Evolutionary conservation across 176 grass and related monocot genomes (phyloP).

Genomic region (Juncus inflexus): DNA sequence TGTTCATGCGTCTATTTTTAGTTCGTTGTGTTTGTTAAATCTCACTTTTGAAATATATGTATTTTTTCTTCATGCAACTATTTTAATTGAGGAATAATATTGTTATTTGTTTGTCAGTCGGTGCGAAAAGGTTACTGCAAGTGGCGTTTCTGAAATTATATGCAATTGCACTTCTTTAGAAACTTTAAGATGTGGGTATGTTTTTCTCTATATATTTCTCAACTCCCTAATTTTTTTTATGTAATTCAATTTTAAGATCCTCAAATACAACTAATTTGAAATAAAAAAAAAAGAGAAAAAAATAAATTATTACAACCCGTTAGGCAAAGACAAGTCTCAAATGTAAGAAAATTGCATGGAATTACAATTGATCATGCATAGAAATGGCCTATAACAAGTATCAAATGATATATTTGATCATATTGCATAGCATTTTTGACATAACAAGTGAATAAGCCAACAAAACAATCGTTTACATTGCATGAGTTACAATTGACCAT

Average conservation of each 20-base stretch:
- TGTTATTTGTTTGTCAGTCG: slow-evolving; percentile 42
- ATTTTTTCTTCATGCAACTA: neutral
- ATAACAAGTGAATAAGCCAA: neutral
- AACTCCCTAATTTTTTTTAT: neutral
- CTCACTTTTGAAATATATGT: no score
- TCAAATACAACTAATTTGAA: no score
- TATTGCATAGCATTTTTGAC: neutral
- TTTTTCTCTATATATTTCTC: slow-evolving; percentile 8
- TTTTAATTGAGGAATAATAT: slow-evolving; percentile 10
- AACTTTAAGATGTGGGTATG: slow-evolving; percentile 96
- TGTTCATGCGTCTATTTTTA: no score
- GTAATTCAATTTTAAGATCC: no score
- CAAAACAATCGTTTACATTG: neutral
- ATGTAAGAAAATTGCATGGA: no score
- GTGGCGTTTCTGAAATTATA: slow-evolving; percentile 65
- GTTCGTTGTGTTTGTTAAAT: neutral
- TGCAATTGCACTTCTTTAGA: slow-evolving; percentile 61
- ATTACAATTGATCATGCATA: no score
- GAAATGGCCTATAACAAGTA: no score
- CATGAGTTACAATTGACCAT: slow-evolving; percentile 25
- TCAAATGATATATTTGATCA: no score
- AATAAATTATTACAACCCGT: no score
- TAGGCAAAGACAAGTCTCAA: no score
- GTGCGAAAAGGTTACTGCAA: slow-evolving; percentile 61
- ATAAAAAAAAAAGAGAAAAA: no score